Evolutionary conservation across 2,329 filamentous ascomycete species (phyloP).

Genomic region (Gnomoniopsis sp.): DNA sequence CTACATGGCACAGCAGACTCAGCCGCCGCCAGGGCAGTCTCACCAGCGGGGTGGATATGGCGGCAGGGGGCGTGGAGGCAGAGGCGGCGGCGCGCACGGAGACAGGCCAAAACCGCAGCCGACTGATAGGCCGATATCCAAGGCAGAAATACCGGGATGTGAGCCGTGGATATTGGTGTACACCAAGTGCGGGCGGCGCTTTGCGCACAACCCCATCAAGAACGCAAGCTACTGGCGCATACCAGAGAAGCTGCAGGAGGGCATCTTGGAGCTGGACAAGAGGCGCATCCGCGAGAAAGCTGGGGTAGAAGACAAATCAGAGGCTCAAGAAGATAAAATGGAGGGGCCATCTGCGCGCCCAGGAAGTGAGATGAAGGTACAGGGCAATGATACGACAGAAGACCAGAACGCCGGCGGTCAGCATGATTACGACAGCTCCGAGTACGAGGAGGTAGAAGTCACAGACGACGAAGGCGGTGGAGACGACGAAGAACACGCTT

Average conservation of each 20-base stretch:
- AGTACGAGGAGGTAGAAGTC: conserved; percentile 77
- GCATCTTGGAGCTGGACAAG: conserved; percentile 69
- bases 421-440: conserved; percentile 57
- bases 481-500: conserved; percentile 42
- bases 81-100: conserved; percentile 45
- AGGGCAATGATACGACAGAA: conserved; percentile 28
- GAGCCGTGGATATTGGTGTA: conserved; percentile 90
- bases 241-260: conserved; percentile 79
- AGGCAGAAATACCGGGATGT: conserved; percentile 73
- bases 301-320: conserved; percentile 22
- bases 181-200: conserved; percentile 84
- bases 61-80: conserved; percentile 6
- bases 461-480: conserved; percentile 54
- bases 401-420: conserved; percentile 40
- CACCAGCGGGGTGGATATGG: conserved; percentile 31
- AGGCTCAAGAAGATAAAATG: conserved; percentile 1
- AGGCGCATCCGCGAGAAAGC: conserved; percentile 63
- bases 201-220: conserved; percentile 84
- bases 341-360: conserved; percentile 6
- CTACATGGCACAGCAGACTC: conserved; percentile 54
- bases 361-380: conserved; percentile 16
- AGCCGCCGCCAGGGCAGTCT: conserved; percentile 34
- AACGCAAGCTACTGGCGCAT: conserved; percentile 95
- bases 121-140: conserved; percentile 76
- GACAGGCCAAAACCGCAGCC: conserved; percentile 65